Conservation (phyloP, 495 filamentous ascomycete genomes). For the Penicillium taxi region DNA sequence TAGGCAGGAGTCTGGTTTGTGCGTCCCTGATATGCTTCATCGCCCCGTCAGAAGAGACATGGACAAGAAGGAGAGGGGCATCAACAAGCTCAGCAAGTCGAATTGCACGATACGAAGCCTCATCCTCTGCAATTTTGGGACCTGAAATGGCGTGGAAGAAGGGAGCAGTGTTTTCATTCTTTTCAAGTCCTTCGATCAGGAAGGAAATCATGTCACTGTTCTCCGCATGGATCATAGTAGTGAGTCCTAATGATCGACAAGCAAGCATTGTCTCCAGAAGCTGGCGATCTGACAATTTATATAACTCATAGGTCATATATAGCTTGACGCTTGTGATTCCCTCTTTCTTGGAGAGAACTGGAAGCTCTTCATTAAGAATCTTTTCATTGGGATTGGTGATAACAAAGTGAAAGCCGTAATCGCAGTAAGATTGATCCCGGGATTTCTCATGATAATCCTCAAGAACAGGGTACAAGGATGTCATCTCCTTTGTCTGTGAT, state of each 20-base stretch:
- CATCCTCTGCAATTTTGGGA: slow-evolving; percentile 48
- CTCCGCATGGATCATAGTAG: slow-evolving; percentile 52
- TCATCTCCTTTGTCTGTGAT: slow-evolving; percentile 42
- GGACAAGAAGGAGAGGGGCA: slow-evolving; percentile 51
- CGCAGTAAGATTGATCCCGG: slow-evolving; percentile 42
- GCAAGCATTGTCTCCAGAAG: slow-evolving; percentile 45
- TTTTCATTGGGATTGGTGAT: slow-evolving; percentile 42
- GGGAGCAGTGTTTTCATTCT: slow-evolving; percentile 31
- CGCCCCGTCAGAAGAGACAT: slow-evolving; percentile 41
- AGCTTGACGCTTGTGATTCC: slow-evolving; percentile 52
- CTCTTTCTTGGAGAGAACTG: slow-evolving; percentile 26
- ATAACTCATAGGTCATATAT: slow-evolving; percentile 56
- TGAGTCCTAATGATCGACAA: slow-evolving; percentile 3
- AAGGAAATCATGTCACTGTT: slow-evolving; percentile 48
- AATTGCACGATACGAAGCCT: slow-evolving; percentile 53
- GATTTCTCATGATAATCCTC: slow-evolving; percentile 41
- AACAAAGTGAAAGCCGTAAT: slow-evolving; percentile 56
- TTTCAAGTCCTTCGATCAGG: slow-evolving; percentile 42
- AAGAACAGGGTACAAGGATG: slow-evolving; percentile 42
- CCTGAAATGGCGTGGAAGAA: slow-evolving; percentile 48
- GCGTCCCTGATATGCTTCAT: slow-evolving; percentile 39
- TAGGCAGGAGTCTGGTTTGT: slow-evolving; percentile 46
- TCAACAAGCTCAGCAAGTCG: slow-evolving; percentile 46
- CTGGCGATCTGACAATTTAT: slow-evolving; percentile 48
- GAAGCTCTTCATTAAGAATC: slow-evolving; percentile 40